Evolutionary conservation across 139 green algal species (phyloP), one percentile per base, ranked within the genome.

Genomic region (Closterium sp.): DNA sequence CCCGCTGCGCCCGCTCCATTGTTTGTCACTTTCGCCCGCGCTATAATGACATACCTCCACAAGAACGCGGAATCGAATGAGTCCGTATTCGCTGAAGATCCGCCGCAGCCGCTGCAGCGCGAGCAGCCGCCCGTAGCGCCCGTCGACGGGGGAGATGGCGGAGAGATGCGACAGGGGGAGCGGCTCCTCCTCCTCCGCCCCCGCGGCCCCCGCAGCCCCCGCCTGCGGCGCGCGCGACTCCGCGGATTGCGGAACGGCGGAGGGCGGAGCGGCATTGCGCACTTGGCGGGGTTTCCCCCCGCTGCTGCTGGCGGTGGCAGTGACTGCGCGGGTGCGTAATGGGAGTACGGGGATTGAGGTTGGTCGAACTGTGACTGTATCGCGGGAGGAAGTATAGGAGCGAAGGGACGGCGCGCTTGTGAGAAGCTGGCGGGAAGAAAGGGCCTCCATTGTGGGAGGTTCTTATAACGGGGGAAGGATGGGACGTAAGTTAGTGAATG

Each of bases 51-150:
- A 87, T 36, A 94, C 91, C 94, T 99, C 98, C 25, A 99, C 98
- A n/a, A 97, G 91, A 6, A 99, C 96, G n/a, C 98, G 96, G 81
- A 96, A 97, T 38, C 95, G 95, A 91, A 99, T 99, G 86, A 99
- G 96, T 16, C 97, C 98, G 93, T 98, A 99, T 95, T 99, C 98
- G 90, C 95, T 97, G 94, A 99, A 99, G 88, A 96, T 96, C 55
- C 87, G n/a, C 83, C 98, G 96, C 88, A 99, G 95, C 0, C 89
- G 93, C 0, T 93, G 89, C 19, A 96, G 95, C 90, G 97, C 96
- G 30, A 23, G 83, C 85, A 92, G 93, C 43, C 92, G 96, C 19
- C 31, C 92, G 91, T 99, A 99, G 12, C 98, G 97, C 9, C 94
- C 94, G 90, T 96, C 94, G 55, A 96, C 55, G 21, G 94, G 94